Conservation (phyloP, 805 yeast species). For the Saturnispora mendoncae region DNA sequence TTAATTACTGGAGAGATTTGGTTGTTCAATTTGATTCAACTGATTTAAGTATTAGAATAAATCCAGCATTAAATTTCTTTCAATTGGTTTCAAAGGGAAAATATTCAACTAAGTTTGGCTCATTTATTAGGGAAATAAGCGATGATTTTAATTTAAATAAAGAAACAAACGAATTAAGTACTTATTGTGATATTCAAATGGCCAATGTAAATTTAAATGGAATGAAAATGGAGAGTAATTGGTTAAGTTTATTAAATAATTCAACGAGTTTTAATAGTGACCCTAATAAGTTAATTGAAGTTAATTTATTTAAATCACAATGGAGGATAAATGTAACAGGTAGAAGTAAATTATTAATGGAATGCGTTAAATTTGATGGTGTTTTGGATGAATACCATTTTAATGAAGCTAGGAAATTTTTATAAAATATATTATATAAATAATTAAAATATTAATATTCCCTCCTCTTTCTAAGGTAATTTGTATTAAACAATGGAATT, state of each 20-base stretch:
- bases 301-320: conserved; percentile 34
- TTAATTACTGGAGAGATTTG: conserved; percentile 27
- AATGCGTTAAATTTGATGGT: conserved; percentile 23
- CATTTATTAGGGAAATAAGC: conserved; percentile 16
- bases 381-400: conserved; percentile 21
- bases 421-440: conserved; percentile 12
- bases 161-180: conserved; percentile 15
- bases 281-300: conserved; percentile 27
- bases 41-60: conserved; percentile 28
- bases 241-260: conserved; percentile 19
- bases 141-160: conserved; percentile 24
- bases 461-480: conserved; percentile 53
- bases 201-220: conserved; percentile 23
- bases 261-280: conserved; percentile 23
- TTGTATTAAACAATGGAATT: conserved; percentile 46
- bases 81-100: conserved; percentile 19
- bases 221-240: conserved; percentile 22
- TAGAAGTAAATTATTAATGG: conserved; percentile 20
- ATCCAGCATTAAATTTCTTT: conserved; percentile 24
- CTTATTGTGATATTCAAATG: conserved; percentile 16
- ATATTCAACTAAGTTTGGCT: conserved; percentile 21
- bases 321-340: conserved; percentile 31
- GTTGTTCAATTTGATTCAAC: conserved; percentile 33
- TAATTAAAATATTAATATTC: conserved; percentile 38
- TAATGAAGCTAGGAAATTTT: conserved; percentile 19